Conservation (phyloP, 1,139 yeast species). For the Debaryomycetaceae sp. region DNA sequence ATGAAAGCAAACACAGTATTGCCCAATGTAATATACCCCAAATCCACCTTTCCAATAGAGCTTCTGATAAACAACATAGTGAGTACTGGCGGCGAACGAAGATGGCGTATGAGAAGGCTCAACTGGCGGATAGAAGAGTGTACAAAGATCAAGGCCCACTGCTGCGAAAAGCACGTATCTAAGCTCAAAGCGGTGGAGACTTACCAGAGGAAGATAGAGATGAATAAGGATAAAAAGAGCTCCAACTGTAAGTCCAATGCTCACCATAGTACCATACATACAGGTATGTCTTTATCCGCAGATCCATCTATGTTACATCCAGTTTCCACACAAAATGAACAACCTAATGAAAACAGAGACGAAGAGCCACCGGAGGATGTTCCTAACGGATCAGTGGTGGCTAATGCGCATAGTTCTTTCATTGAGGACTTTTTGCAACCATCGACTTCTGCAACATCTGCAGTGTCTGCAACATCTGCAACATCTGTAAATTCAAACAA, state of each 20-base stretch:
- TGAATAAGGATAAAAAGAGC: not conserved
- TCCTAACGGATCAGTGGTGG: conserved; percentile 16
- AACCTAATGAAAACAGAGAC: conserved; percentile 1
- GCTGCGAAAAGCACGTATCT: conserved; percentile 54
- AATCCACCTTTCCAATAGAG: conserved; percentile 80
- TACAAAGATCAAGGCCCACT: conserved; percentile 54
- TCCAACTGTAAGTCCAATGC: not conserved
- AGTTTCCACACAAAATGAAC: conserved; percentile 2
- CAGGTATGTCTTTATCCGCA: conserved; percentile 20
- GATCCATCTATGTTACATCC: conserved; percentile 14
- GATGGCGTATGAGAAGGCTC: conserved; percentile 93
- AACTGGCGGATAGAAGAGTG: conserved; percentile 90
- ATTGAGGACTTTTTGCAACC: conserved; percentile 25
- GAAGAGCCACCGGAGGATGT: conserved; percentile 10
- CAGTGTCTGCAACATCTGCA: not conserved
- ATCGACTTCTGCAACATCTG: conserved; percentile 1
- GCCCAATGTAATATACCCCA: conserved; percentile 88
- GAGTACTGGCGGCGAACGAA: conserved; percentile 44
- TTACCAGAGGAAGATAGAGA: conserved; percentile 24
- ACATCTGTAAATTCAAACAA: not conserved
- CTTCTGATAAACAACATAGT: conserved; percentile 77
- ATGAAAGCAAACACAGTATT: conserved; percentile 81
- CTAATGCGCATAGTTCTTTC: conserved; percentile 23
- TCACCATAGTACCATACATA: conserved; percentile 42
- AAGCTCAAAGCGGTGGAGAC: conserved; percentile 50